Conservation (phyloP, 2,329 filamentous ascomycete species). For the Ceratocystis variospora region DNA sequence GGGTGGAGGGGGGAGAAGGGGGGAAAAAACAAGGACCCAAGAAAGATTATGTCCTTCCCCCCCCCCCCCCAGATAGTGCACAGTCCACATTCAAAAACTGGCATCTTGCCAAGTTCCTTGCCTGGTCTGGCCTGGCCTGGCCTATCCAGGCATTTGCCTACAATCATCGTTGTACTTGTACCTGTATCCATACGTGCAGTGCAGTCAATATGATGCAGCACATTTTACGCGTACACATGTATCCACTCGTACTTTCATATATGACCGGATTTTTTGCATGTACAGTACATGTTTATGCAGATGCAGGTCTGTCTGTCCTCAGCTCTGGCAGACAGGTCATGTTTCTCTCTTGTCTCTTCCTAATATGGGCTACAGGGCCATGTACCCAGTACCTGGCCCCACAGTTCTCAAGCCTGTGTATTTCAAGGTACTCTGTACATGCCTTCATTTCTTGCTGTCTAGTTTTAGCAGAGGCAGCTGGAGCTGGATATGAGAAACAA, state of each 20-base stretch:
- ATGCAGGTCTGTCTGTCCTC: too few relatives aligned
- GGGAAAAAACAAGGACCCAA: neutral
- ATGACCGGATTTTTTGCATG: neutral
- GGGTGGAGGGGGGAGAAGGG: too few relatives aligned
- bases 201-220: neutral
- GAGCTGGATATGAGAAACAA: neutral
- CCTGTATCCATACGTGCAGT: neutral
- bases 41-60: neutral
- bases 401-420: neutral
- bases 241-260: neutral
- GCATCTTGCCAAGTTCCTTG: neutral
- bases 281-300: too few relatives aligned
- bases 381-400: neutral
- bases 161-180: too few relatives aligned
- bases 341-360: neutral
- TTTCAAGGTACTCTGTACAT: slow-evolving; percentile 6
- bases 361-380: neutral
- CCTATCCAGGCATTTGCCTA: too few relatives aligned
- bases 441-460: neutral
- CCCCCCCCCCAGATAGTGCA: slow-evolving; percentile 7
- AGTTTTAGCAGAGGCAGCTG: neutral
- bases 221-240: neutral
- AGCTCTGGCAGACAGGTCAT: neutral
- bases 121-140: neutral
- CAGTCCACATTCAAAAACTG: slow-evolving; percentile 11